phyloP scores from a whole-genome alignment of 768 basidiomycete genomes.

The Dacryopinax primogenitus region DNA sequence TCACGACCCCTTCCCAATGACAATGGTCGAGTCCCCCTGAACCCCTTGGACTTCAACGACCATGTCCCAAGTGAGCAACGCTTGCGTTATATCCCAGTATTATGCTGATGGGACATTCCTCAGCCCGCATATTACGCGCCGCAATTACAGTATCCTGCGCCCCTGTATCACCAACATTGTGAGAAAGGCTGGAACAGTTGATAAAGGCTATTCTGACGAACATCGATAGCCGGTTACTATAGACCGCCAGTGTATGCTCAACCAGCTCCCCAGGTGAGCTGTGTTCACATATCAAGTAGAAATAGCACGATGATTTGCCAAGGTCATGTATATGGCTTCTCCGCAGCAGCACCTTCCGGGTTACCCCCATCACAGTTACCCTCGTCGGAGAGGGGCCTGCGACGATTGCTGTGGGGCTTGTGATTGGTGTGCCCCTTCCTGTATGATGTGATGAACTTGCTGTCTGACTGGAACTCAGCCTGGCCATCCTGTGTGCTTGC shows the following conservation, averaged over 20 bases:
- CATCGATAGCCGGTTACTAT: background rate
- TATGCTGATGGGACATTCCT: background rate
- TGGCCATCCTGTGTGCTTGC: background rate
- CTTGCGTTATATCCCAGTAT: background rate
- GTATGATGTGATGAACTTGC: no score
- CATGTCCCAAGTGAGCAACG: constrained; percentile 5
- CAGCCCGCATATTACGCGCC: background rate
- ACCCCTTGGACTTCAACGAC: background rate
- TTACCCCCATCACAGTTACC: background rate
- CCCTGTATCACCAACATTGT: constrained; percentile 2
- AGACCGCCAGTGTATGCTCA: background rate
- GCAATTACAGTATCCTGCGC: background rate
- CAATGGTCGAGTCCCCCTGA: background rate
- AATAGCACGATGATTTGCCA: background rate
- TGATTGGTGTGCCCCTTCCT: background rate
- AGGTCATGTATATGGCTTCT: background rate
- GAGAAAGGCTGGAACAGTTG: background rate
- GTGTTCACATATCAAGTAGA: background rate
- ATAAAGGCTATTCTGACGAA: background rate
- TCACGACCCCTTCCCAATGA: background rate
- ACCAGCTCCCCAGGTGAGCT: background rate
- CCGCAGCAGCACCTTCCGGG: background rate
- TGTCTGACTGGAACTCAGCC: background rate
- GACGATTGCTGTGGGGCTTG: background rate
- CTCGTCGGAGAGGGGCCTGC: background rate